Evolutionary conservation across 2,329 filamentous ascomycete genomes (phyloP), one percentile per base, ranked within the genome.

Genomic region (Monilinia vaccinii-corymbosi): DNA sequence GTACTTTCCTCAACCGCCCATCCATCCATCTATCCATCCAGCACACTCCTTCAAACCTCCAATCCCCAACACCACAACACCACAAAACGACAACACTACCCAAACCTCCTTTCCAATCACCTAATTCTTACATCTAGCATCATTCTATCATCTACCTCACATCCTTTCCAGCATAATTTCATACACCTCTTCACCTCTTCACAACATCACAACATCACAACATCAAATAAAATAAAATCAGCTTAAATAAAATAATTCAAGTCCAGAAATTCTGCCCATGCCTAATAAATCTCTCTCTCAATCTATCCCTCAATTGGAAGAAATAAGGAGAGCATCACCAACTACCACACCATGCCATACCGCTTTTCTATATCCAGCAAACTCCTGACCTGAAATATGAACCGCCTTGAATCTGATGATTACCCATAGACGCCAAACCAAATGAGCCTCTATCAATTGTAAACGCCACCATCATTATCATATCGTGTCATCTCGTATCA

Each of bases 381-480:
- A 34, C 21, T 14, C 5, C 28, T 32, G 14, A 10, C 28, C 46
- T 34, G 28, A 25, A 25, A 45, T 25, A 2, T 42, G 40, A 25
- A 11, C 11, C 21, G n/a, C n/a, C 11, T 23, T n/a, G n/a, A 32
- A 21, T 49, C 10, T 32, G 18, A 49, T 32, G 1, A 38, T 28
- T 18, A 32, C 14, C 51, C 51, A 53, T 44, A 53, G 51, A 53
- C 51, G 51, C 51, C 51, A 31, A 10, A n/a, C 38, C 38, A 53
- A 23, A 23, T 23, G 8, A 53, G 8, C 51, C 51, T 34, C n/a
- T 44, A 34, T 23, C 25, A 44, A 53, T 13, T 2, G 21, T 53
- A 32, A 53, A 53, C 51, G 51, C 51, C 51, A 53, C 23, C 32
- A 44, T 34, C 38, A 7, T 49, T 16, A 34, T 32, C 28, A 31